Evolutionary conservation across 1,139 yeast species (phyloP), one percentile per base, ranked within the genome.

Genomic region (Wickerhamomyces sp.): DNA sequence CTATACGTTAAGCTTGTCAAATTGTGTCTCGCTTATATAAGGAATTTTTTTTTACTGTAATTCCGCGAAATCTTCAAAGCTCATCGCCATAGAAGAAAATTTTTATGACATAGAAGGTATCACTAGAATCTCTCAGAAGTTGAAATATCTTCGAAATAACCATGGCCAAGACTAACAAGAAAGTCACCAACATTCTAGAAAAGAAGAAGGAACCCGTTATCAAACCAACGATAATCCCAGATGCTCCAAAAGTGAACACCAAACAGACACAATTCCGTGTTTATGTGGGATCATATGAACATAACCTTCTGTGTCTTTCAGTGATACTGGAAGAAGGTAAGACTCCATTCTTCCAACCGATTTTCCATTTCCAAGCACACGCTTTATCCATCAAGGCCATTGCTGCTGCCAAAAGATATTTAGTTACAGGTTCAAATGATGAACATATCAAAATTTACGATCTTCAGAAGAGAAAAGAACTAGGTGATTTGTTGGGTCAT

Each of bases 311-410:
- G 41, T 90, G 98, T 69, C 74, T 91, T 18, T 89, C 97, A 1
- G 71, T 88, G 39, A 74, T 82, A 23, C 59, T 89, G 36, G 64
- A 66, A 15, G 52, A 56, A 34, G 61, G 61, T 15, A 63, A 61
- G 47, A 64, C 69, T 15, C 84, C 91, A 2, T 74, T 86, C 6
- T 93, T 94, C 69, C 91, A 89, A 41, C 96, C 98, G 1, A 81
- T 94, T 39, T 93, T 93, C 73, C 98, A 93, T 64, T 93, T 93
- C 66, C 89, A 93, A 56, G 96, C 99, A 2, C 99, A 93, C 66
- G 75, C 95, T 0, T 76, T 89, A 46, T 86, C 96, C 32, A 88
- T 93, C 49, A 83, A 91, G 63, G 77, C 94, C 42, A 73, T 93
- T 53, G 97, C 93, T 52, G 72, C 83, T 31, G 89, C 95, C 29